Evolutionary conservation across 176 grass and related monocot species (phyloP).

Genomic region (maize (Zea mays)): Zm-B73-REFERENCE-NAM-5.0 NC_050098.1:206426501-206427000

Average conservation of each 20-base stretch:
- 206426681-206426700: slow-evolving; percentile 30
- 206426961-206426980: slow-evolving; percentile 18
- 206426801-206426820: slow-evolving; percentile 34
- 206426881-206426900: slow-evolving; percentile 19
- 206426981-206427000: slow-evolving; percentile 25
- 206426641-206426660: slow-evolving; percentile 37
- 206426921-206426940: slow-evolving; percentile 40
- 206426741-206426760: slow-evolving; percentile 16
- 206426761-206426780: slow-evolving; percentile 23
- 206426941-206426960: slow-evolving; percentile 20
- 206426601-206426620: slow-evolving; percentile 21
- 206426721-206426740: slow-evolving; percentile 30
- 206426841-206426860: not conserved
- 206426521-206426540: slow-evolving; percentile 22
- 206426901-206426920: slow-evolving; percentile 8
- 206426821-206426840: slow-evolving; percentile 33
- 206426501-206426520: slow-evolving; percentile 34
- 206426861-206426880: slow-evolving; percentile 28
- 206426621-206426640: slow-evolving; percentile 24
- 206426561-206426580: slow-evolving; percentile 12
- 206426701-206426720: slow-evolving; percentile 35
- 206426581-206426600: not conserved
- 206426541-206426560: slow-evolving; percentile 19
- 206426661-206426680: slow-evolving; percentile 10
- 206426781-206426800: slow-evolving; percentile 27